Base-by-base conservation (phyloP, 257 asterid genomes). In the Salvia splendens region DNA sequence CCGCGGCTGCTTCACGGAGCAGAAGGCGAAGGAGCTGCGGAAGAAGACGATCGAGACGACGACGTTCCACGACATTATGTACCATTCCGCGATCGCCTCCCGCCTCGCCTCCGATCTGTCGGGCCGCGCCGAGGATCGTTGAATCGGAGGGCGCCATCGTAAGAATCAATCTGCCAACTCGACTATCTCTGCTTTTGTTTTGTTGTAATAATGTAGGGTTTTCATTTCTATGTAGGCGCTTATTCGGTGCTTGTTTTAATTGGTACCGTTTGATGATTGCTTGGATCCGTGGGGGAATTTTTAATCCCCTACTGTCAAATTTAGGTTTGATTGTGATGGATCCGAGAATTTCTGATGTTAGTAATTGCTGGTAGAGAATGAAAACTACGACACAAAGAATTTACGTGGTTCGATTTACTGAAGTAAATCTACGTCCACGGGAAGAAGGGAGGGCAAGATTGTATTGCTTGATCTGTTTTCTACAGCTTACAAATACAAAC, bases 81-180 rank as follows among this genome's bases (percentile, higher is more conserved):
- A 89, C 78, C 96, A 87, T 82, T 89, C 96, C 16, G 89, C 96
- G 55, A 84, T 89, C 78, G 96, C 95, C 6, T 78, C 93, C 45
- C 83, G 91, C 43, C 93, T 87, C 47, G 95, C 93, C 70, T 82
- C 91, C 65, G 93, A 85, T 65, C 16, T 82, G 24, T 77, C 81
- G 4, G 69, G 14, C 12, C 36, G 33, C 30, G 42, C 74, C 56
- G 51, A 43, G 38, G 45, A 47, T 6, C 78, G 52, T 38, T 79
- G 77, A 64, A 4, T 58, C 32, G 4, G 60, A 47, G 55, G 32
- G 15, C 38, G 14, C 20, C 33, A 48, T 55, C 45, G 61, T 54
- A 15, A 14, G 47, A 69, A 78, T 24, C 58, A 78, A 74, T 78
- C 65, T 6, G 80, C 58, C 67, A 76, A 75, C 74, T 75, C 17